Evolutionary conservation across 768 basidiomycete genomes (phyloP), one percentile per base, ranked within the genome.

Genomic region (Tulasnella calospora): DNA sequence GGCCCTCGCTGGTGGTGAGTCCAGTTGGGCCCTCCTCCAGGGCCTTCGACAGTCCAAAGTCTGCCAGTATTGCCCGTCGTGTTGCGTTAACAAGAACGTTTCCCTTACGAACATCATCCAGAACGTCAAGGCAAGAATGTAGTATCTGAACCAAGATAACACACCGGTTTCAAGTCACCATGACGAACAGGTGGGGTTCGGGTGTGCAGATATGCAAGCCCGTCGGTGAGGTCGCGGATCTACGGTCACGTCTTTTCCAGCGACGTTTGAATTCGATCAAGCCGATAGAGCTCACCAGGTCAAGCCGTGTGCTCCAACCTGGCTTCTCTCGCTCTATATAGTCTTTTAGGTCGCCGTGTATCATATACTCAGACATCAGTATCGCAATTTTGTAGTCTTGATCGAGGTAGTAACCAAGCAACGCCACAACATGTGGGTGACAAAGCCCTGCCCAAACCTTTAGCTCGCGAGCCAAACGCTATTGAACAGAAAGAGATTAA

Each of bases 171-270:
- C 17, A 73, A 27, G 36, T 73, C 71, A 21, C 71, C 71, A 13
- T 73, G 71, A n/a, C 40, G 38, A 41, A 73, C 71, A 27, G 71
- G 71, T 15, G 71, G 71, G 5, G 4, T 15, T 47, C 23, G 71
- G 13, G 10, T 15, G 71, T 73, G 71, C 19, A 73, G 38, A 73
- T 73, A 73, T 73, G 71, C 71, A n/a, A 73, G 71, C 23, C 71
- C 71, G 71, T 73, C 27, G 13, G 46, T 40, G 21, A 47, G n/a
- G 46, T 73, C 46, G 13, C 38, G 71, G 36, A 47, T 30, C 71
- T 73, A 21, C n/a, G 51, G 0, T 13, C 6, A 41, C 3, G 51
- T n/a, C 44, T 44, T 44, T 15, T 44, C 13, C 8, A 51, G 46
- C 46, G 23, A 23, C 8, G 23, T 2, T 21, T 27, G 35, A 35